Percentiles rank a stretch among this genome's conserved stretches.
Conservation (phyloP, 148 eudicot species). For the Amaranthus hypochondriacus region DNA sequence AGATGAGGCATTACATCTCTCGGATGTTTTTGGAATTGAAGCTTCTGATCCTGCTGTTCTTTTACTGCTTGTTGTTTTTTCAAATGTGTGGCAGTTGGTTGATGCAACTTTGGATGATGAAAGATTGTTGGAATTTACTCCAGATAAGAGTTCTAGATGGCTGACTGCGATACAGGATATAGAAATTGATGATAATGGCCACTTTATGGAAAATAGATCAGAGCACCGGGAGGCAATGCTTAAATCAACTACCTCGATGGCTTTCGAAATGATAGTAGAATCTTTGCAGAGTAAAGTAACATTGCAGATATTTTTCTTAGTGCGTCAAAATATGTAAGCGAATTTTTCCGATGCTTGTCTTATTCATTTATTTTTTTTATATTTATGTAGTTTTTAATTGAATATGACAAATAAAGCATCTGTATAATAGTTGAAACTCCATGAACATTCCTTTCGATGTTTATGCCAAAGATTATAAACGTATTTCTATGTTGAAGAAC, state of each 20-base stretch:
- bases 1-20: slow-evolving; percentile 65
- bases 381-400: not conserved
- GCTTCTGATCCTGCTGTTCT: slow-evolving; percentile 64
- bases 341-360: slow-evolving; percentile 9
- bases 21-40: slow-evolving; percentile 54
- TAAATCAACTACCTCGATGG: slow-evolving; percentile 57
- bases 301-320: slow-evolving; percentile 71
- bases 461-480: too few relatives aligned
- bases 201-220: slow-evolving; percentile 42
- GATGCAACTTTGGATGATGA: slow-evolving; percentile 94
- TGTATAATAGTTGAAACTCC: too few relatives aligned
- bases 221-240: slow-evolving; percentile 43
- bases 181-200: slow-evolving; percentile 52
- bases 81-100: slow-evolving; percentile 72
- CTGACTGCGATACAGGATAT: slow-evolving; percentile 48
- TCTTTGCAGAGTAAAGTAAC: slow-evolving; percentile 53
- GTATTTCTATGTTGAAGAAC: too few relatives aligned
- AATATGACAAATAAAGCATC: not conserved
- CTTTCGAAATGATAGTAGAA: slow-evolving; percentile 70
- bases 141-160: slow-evolving; percentile 74
- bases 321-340: slow-evolving; percentile 72
- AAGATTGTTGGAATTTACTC: slow-evolving; percentile 60
- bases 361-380: not conserved
- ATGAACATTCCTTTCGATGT: too few relatives aligned
- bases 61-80: slow-evolving; percentile 62